phyloP scores from a whole-genome alignment of 2,329 filamentous ascomycete species.

The Lojkania enalia region DNA sequence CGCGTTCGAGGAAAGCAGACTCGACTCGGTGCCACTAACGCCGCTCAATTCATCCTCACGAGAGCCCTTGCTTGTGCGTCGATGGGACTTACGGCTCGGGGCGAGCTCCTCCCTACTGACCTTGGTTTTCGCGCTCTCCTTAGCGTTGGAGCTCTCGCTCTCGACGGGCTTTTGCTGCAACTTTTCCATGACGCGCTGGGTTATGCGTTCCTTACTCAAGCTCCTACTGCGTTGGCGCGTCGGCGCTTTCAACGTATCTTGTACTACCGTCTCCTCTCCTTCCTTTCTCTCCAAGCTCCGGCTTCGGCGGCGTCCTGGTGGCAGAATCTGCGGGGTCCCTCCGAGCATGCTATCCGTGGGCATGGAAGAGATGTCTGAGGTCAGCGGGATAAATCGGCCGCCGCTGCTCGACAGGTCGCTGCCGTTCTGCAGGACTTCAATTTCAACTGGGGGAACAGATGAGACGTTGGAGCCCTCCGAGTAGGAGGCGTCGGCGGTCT shows the following conservation, averaged over 20 bases:
- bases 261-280: conserved; percentile 29
- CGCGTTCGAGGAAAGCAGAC: conserved; percentile 62
- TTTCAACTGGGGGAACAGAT: conserved; percentile 74
- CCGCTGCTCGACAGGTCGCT: conserved; percentile 69
- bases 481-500: conserved; percentile 61
- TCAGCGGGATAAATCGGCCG: conserved; percentile 66
- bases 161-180: conserved; percentile 55
- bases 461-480: conserved; percentile 79
- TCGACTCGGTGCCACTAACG: conserved; percentile 61
- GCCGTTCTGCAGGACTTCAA: conserved; percentile 77
- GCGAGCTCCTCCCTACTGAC: conserved; percentile 33
- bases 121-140: conserved; percentile 19
- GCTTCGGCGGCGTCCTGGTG: conserved; percentile 53
- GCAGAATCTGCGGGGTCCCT: conserved; percentile 51
- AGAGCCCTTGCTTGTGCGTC: conserved; percentile 49
- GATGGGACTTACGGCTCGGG: conserved; percentile 37
- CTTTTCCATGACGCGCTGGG: conserved; percentile 71
- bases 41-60: conserved; percentile 47
- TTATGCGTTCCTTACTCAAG: conserved; percentile 67
- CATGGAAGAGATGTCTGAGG: conserved; percentile 87
- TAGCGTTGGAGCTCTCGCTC: conserved; percentile 39
- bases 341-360: conserved; percentile 72
- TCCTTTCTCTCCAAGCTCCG: conserved; percentile 53
- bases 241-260: conserved; percentile 61
- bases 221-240: conserved; percentile 63